Base-by-base conservation (phyloP, 1,284 basidiomycete species). In the Trametes sp. region DNA sequence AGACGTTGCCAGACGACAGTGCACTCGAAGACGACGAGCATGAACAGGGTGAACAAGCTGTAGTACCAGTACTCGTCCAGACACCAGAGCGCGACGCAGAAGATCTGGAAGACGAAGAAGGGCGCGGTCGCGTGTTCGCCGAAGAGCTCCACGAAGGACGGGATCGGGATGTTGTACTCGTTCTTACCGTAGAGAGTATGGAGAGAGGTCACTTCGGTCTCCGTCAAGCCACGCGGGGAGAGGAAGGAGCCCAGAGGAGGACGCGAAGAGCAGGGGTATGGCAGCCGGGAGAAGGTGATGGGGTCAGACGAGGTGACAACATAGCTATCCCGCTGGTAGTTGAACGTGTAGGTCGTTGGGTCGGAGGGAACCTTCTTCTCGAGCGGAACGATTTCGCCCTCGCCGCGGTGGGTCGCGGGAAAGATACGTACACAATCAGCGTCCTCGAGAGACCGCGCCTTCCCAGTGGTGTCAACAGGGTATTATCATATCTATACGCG, bases 1-100 rank as follows among this genome's bases (percentile, higher is more conserved):
- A 98, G 84, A 24, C 96, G 92, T 88, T 98, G 96, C 87, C 92
- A 98, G 24, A 98, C 96, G 41, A 96, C 95, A 1, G 96, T 98
- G 78, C 95, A 98, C 79, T 98, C 96, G 73, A 98, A 98, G 64
- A 97, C 91, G 57, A 98, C 80, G 53, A 98, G 83, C 96, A 98
- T 98, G 85, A 98, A 98, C 35, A 96, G 84, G 0, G 96, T 98
- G 81, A 98, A 98, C 46, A 98, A 78, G 66, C 92, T 94, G 82
- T 97, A 98, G 76, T 97, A 98, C 95, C 95, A 98, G 77, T 98
- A 98, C 76, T 98, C 96, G 74, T 98, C 96, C 71, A 98, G 78
- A 74, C 92, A 95, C 96, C 96, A 98, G 16, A 98, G 81, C 0
- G 93, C 94, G 9, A 98, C 96, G 67, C 96, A 98, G 78, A 98